Percentiles rank a stretch among this genome's conserved stretches.
phyloP scores from a whole-genome alignment of 768 basidiomycete species.

The Exsudoporus frostii region DNA sequence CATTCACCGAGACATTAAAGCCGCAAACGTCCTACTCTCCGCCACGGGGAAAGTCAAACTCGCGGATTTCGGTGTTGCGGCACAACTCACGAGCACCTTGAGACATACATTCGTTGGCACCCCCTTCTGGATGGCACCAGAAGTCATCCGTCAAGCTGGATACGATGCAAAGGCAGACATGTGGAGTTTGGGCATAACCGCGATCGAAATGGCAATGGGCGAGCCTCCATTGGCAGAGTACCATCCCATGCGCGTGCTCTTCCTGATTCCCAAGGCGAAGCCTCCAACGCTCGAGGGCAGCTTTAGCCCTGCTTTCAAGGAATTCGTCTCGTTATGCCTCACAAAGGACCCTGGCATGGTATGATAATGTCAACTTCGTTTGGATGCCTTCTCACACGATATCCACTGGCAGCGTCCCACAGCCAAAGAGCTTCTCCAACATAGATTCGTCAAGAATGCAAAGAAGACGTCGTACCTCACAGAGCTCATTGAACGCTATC shows the following conservation, averaged over 20 bases:
- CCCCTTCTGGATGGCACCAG: conserved; percentile 98
- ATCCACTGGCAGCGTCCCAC: conserved; percentile 80
- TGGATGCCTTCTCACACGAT: conserved; percentile 13
- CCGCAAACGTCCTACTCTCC: conserved; percentile 90
- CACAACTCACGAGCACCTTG: conserved; percentile 90
- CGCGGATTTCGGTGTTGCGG: conserved; percentile 98
- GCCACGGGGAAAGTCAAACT: conserved; percentile 93
- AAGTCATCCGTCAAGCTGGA: conserved; percentile 95
- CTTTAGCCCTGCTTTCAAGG: conserved; percentile 86
- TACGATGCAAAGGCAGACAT: conserved; percentile 96
- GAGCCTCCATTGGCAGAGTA: conserved; percentile 96
- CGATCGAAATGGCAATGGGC: conserved; percentile 97
- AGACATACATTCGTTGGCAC: conserved; percentile 98
- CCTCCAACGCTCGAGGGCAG: conserved; percentile 86
- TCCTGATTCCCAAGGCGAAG: conserved; percentile 96
- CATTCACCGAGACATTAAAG: conserved; percentile 99
- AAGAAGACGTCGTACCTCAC: conserved; percentile 79
- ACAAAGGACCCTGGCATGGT: conserved; percentile 88
- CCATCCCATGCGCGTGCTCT: conserved; percentile 97
- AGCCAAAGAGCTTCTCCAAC: conserved; percentile 89
- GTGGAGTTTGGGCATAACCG: conserved; percentile 98
- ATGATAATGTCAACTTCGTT: conserved; percentile 24
- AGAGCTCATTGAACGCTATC: conserved; percentile 85
- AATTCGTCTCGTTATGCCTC: conserved; percentile 85
- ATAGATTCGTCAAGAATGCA: conserved; percentile 86